phyloP scores from a whole-genome alignment of 2,329 filamentous ascomycete genomes.

The Acephala macrosclerotiorum region DNA sequence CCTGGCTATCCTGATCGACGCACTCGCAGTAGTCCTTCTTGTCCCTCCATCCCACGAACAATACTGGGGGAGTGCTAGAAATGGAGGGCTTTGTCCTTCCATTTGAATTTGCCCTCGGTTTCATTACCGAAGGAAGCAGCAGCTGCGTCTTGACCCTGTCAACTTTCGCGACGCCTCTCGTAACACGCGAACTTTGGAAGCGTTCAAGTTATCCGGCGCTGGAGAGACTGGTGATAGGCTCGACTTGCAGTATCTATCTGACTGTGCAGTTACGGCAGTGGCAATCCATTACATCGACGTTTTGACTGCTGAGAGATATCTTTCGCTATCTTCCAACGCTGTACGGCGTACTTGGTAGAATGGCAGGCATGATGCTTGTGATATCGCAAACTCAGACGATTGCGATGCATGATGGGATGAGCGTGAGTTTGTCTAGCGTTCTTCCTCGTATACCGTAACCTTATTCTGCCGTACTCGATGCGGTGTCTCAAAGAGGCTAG shows the following conservation, averaged over 20 bases:
- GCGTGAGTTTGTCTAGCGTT: conserved; percentile 13
- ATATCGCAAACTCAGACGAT: background rate
- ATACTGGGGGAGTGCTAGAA: background rate
- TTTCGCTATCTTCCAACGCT: background rate
- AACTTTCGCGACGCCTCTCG: background rate
- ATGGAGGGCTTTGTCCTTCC: background rate
- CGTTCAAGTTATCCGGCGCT: background rate
- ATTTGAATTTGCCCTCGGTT: background rate
- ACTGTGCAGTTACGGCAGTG: background rate
- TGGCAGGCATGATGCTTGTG: background rate
- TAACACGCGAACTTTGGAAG: conserved; percentile 4
- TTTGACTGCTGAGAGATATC: background rate
- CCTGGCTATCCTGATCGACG: conserved; percentile 22
- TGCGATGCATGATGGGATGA: conserved; percentile 10
- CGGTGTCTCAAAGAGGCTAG: background rate
- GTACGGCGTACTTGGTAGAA: background rate
- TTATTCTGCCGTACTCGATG: background rate
- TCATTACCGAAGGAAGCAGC: background rate
- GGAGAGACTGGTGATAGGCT: conserved; percentile 1
- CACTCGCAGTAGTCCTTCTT: conserved; percentile 21
- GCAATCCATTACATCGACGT: background rate
- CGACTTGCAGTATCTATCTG: background rate
- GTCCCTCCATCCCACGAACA: conserved; percentile 19
- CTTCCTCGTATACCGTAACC: background rate
- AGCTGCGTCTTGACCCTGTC: background rate